phyloP scores from a whole-genome alignment of 1,284 basidiomycete species.

The Trichosporon coremiiforme region DNA sequence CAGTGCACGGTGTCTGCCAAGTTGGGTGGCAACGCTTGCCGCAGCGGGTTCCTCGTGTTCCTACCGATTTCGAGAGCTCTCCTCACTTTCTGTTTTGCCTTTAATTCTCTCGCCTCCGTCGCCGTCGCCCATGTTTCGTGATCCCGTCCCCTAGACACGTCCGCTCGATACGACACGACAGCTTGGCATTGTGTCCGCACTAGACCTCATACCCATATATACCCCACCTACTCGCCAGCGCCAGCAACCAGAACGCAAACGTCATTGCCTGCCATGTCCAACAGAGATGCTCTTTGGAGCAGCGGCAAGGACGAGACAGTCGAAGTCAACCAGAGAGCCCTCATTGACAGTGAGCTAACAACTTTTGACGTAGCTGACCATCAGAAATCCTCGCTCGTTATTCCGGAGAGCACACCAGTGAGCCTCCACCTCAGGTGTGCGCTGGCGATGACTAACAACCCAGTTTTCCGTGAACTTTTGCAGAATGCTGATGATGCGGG shows the following conservation, averaged over 20 bases:
- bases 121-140: slow-evolving; percentile 1
- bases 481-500: slow-evolving; percentile 95
- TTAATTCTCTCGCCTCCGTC: neutral
- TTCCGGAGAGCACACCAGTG: slow-evolving; percentile 85
- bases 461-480: slow-evolving; percentile 85
- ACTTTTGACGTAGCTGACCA: neutral
- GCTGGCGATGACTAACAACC: slow-evolving; percentile 24
- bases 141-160: neutral
- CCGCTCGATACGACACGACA: neutral
- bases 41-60: neutral
- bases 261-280: slow-evolving; percentile 31
- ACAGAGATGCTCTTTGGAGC: slow-evolving; percentile 48
- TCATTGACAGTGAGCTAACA: slow-evolving; percentile 71
- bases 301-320: slow-evolving; percentile 58
- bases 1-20: neutral
- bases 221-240: neutral
- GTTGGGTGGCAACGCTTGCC: slow-evolving; percentile 9
- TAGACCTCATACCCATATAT: neutral
- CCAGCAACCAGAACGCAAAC: neutral
- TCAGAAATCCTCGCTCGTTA: slow-evolving; percentile 80
- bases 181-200: neutral
- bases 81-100: neutral
- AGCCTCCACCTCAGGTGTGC: slow-evolving; percentile 27
- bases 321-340: slow-evolving; percentile 90
- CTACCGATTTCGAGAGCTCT: neutral